Evolutionary conservation across 257 asterid species (phyloP).

Genomic region (Fraxinus cuspidata): DNA sequence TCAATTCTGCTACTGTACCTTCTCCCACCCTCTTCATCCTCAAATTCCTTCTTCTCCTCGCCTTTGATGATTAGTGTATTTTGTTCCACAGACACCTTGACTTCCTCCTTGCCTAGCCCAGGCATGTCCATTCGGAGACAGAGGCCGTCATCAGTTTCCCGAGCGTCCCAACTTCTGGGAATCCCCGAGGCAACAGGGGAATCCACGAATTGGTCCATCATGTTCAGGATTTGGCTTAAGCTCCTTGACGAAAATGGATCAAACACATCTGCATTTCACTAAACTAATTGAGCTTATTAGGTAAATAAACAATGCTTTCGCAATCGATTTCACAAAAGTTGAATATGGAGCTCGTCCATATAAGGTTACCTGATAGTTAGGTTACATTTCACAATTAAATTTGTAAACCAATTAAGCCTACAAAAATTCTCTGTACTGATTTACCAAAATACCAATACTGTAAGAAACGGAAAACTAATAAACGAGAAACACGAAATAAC

Average conservation of each 20-base stretch:
- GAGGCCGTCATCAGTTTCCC: conserved; percentile 49
- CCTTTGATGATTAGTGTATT: conserved; percentile 54
- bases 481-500: background rate
- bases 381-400: background rate
- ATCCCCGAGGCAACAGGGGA: conserved; percentile 35
- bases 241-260: conserved; percentile 29
- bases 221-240: conserved; percentile 33
- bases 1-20: conserved; percentile 54
- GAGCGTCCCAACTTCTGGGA: conserved; percentile 53
- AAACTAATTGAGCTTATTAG: no score
- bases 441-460: background rate
- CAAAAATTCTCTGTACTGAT: background rate
- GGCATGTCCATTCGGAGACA: conserved; percentile 64
- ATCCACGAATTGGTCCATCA: conserved; percentile 26
- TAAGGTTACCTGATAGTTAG: no score
- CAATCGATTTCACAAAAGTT: no score
- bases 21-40: conserved; percentile 42
- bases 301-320: background rate
- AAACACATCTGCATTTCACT: conserved; percentile 17
- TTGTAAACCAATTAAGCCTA: background rate
- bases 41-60: conserved; percentile 47
- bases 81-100: conserved; percentile 57
- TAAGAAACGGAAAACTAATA: background rate
- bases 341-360: background rate
- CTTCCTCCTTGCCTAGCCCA: conserved; percentile 58